Evolutionary conservation across 2,329 filamentous ascomycete genomes (phyloP).

Genomic region (Ascochyta rabiei): DNA sequence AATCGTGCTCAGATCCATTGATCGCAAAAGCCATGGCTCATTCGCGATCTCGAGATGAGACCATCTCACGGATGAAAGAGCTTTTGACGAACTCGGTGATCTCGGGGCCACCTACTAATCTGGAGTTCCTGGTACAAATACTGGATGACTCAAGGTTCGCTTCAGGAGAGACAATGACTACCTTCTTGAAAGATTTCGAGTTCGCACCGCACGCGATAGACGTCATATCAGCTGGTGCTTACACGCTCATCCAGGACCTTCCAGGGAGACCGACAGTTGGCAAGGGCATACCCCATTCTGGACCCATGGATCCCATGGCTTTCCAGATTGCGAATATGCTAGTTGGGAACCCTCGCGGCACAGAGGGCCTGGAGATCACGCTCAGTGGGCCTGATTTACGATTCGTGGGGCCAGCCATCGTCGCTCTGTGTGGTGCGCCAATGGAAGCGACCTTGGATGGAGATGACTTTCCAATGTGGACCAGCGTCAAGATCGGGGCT

Average conservation of each 20-base stretch:
- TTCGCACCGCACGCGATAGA: slow-evolving; percentile 61
- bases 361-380: slow-evolving; percentile 66
- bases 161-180: slow-evolving; percentile 62
- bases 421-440: slow-evolving; percentile 63
- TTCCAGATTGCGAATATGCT: slow-evolving; percentile 65
- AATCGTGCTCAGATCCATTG: slow-evolving; percentile 53
- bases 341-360: slow-evolving; percentile 60
- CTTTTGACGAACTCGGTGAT: slow-evolving; percentile 55
- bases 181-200: slow-evolving; percentile 59
- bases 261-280: slow-evolving; percentile 63
- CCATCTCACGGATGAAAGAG: slow-evolving; percentile 53
- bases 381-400: slow-evolving; percentile 64
- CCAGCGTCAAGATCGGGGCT: slow-evolving; percentile 56
- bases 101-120: slow-evolving; percentile 62
- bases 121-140: slow-evolving; percentile 61
- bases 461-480: slow-evolving; percentile 60
- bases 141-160: slow-evolving; percentile 55
- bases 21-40: slow-evolving; percentile 66
- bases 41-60: slow-evolving; percentile 47
- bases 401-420: slow-evolving; percentile 61
- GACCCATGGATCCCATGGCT: slow-evolving; percentile 67
- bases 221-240: slow-evolving; percentile 61
- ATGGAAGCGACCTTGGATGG: slow-evolving; percentile 61
- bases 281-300: slow-evolving; percentile 64
- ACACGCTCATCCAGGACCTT: slow-evolving; percentile 65